Conservation (phyloP, 78 protist genomes). For the Polysphondylium violaceum region DNA sequence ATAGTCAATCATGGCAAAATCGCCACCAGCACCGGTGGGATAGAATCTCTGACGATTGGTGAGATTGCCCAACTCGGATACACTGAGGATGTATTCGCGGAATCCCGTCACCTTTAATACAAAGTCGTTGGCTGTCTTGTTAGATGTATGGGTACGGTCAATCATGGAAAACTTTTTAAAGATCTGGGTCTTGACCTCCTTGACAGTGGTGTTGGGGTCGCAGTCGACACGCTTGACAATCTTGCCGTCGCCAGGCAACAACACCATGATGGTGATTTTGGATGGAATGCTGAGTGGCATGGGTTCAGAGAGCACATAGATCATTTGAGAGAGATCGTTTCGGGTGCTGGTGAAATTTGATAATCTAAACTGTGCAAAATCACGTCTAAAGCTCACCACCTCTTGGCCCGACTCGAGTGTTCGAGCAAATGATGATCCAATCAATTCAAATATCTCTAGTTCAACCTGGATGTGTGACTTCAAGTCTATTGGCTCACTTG, state of each 20-base stretch:
- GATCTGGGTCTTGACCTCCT: background rate
- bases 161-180: conserved; percentile 74
- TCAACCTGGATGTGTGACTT: conserved; percentile 63
- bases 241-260: conserved; percentile 30
- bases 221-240: conserved; percentile 30
- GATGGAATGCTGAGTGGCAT: conserved; percentile 40
- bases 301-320: conserved; percentile 53
- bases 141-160: conserved; percentile 21
- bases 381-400: conserved; percentile 46
- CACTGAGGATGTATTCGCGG: conserved; percentile 41
- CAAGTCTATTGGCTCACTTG: conserved; percentile 21
- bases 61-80: conserved; percentile 8
- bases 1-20: conserved; percentile 43
- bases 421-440: conserved; percentile 36
- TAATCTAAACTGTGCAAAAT: conserved; percentile 61
- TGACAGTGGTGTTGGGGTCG: conserved; percentile 29
- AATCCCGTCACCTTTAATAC: conserved; percentile 69
- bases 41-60: conserved; percentile 12
- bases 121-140: conserved; percentile 25
- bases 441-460: conserved; percentile 53
- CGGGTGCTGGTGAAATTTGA: background rate
- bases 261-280: conserved; percentile 25
- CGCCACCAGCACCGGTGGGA: conserved; percentile 48
- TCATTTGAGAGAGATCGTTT: conserved; percentile 40
- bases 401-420: conserved; percentile 42